These are phyloP conservation scores for Suillus brevipes DNA, from an alignment of 768 basidiomycete genomes.

Conservation along the genomic window DNA sequence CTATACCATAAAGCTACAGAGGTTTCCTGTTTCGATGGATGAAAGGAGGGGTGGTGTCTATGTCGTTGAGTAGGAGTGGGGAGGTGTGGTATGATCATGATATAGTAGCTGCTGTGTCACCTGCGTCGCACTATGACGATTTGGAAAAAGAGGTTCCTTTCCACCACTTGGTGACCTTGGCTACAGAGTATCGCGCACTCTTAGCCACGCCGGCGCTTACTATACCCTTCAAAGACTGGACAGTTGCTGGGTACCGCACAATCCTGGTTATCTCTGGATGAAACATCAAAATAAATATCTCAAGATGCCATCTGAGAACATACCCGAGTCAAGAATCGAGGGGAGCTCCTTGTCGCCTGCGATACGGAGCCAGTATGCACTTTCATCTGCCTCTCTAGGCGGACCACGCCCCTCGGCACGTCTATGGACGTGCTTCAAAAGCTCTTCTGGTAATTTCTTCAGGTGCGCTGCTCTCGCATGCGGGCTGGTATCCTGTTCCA, in stretches of 20 bases:
- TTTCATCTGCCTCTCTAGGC: slow-evolving; percentile 62
- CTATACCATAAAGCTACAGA: slow-evolving; percentile 4
- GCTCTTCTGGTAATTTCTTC: slow-evolving; percentile 71
- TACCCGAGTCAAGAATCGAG: slow-evolving; percentile 54
- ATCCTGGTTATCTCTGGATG: slow-evolving; percentile 69
- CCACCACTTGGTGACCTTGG: slow-evolving; percentile 90
- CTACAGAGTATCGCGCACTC: slow-evolving; percentile 69
- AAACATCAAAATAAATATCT: background rate
- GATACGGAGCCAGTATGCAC: slow-evolving; percentile 71
- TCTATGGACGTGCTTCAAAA: slow-evolving; percentile 55
- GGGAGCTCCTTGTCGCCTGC: slow-evolving; percentile 64
- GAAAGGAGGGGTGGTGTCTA: background rate
- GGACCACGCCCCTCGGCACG: slow-evolving; percentile 34
- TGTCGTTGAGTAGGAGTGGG: background rate
- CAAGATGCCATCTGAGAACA: slow-evolving; percentile 17
- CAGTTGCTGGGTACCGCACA: slow-evolving; percentile 79
- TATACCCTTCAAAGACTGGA: slow-evolving; percentile 85
- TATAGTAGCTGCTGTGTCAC: background rate
- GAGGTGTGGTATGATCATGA: background rate
- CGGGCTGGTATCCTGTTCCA: slow-evolving; percentile 75
- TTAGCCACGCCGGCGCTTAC: slow-evolving; percentile 80
- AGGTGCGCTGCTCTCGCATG: slow-evolving; percentile 72
- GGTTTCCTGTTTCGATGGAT: background rate
- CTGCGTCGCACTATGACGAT: slow-evolving; percentile 6
- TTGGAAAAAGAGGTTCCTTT: slow-evolving; percentile 27